A percentile compares a stretch with the other conserved stretches of the same genome.
phyloP scores from a whole-genome alignment of 2,329 filamentous ascomycete species.

The Dothiorella sarmentorum region DNA sequence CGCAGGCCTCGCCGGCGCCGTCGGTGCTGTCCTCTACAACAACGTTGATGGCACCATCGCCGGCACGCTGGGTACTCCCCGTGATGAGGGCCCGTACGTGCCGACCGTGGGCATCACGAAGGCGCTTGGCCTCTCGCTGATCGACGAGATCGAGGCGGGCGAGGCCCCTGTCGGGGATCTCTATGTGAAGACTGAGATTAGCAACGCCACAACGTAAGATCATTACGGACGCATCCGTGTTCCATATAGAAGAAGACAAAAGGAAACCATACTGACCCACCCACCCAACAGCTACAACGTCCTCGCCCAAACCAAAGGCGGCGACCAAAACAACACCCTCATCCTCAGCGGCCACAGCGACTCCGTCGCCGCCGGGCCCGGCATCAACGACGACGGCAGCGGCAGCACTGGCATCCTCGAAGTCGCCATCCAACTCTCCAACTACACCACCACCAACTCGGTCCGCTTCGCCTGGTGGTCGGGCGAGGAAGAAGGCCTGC shows the following conservation, averaged over 20 bases:
- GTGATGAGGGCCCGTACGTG: slow-evolving; percentile 50
- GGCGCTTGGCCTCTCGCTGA: slow-evolving; percentile 55
- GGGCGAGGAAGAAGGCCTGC: slow-evolving; percentile 60
- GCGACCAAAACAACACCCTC: slow-evolving; percentile 58
- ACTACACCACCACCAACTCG: slow-evolving; percentile 70
- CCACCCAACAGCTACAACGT: slow-evolving; percentile 45
- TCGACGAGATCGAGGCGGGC: slow-evolving; percentile 51
- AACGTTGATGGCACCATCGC: slow-evolving; percentile 58
- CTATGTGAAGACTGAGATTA: slow-evolving; percentile 41
- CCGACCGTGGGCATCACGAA: slow-evolving; percentile 65
- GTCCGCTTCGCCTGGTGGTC: slow-evolving; percentile 66
- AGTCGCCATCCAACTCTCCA: slow-evolving; percentile 58
- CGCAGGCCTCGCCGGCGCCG: slow-evolving; percentile 65
- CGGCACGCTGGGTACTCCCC: slow-evolving; percentile 59
- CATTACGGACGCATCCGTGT: too few relatives aligned
- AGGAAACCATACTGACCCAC: slow-evolving; percentile 21
- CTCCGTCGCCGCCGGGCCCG: slow-evolving; percentile 59
- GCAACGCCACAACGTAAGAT: slow-evolving; percentile 48
- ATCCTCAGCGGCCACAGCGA: slow-evolving; percentile 61
- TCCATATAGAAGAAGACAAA: background rate
- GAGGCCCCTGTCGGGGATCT: slow-evolving; percentile 32
- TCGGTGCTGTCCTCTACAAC: slow-evolving; percentile 70
- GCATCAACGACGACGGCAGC: slow-evolving; percentile 76
- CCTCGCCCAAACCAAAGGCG: slow-evolving; percentile 57
- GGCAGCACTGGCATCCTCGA: slow-evolving; percentile 61